A percentile compares a stretch with the other conserved stretches of the same genome.
phyloP scores from a whole-genome alignment of 1,139 yeast genomes.

The Trichomonascaceae sp. region DNA sequence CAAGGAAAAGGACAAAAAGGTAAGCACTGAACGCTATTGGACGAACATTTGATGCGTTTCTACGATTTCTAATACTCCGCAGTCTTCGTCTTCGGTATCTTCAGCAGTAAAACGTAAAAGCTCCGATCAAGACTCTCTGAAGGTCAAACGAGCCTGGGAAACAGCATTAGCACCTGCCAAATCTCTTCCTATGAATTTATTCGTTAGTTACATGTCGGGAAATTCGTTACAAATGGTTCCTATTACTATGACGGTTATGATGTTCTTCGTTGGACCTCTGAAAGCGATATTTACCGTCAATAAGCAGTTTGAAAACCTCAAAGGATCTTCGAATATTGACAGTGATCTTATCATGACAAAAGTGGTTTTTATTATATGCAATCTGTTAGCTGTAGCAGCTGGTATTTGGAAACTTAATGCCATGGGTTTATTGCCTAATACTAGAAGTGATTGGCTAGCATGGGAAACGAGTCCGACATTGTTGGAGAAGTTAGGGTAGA shows the following conservation, averaged over 20 bases:
- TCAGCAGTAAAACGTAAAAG: conserved; percentile 1
- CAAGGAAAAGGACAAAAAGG: conserved; percentile 6
- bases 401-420: conserved; percentile 80
- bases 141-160: conserved; percentile 70
- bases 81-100: background rate
- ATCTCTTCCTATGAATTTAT: conserved; percentile 75
- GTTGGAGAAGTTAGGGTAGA: background rate
- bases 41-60: background rate
- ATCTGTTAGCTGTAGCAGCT: conserved; percentile 57
- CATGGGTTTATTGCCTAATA: conserved; percentile 90
- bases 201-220: conserved; percentile 94
- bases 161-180: conserved; percentile 80
- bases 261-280: conserved; percentile 65
- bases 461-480: conserved; percentile 56
- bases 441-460: conserved; percentile 84
- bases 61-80: background rate
- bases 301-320: conserved; percentile 34
- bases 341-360: conserved; percentile 45
- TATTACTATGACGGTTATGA: conserved; percentile 82
- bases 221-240: conserved; percentile 85
- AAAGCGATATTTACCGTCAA: conserved; percentile 61
- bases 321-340: conserved; percentile 27
- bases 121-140: conserved; percentile 22
- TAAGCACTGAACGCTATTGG: background rate
- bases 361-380: conserved; percentile 50